Base-by-base conservation (phyloP, 176 grass and related monocot genomes). In the Cenchrus americanus region DNA sequence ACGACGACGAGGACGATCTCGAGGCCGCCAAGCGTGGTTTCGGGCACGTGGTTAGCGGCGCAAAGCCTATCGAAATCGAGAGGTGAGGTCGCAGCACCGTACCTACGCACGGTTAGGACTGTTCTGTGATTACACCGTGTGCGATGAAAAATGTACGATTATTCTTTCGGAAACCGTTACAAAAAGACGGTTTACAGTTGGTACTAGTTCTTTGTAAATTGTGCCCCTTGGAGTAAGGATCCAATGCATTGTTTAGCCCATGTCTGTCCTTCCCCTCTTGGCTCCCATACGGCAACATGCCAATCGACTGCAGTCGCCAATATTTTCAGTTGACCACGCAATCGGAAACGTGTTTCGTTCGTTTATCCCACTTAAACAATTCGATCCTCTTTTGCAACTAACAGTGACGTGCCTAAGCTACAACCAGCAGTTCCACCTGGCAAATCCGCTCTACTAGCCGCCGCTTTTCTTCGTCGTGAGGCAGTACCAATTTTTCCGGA, bases 1-100 rank as follows among this genome's bases (percentile, higher is more conserved):
- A 93, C 73, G 92, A 94, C 50, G 89, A 88, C 2, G 91, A 91
- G 27, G 70, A 73, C 47, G 70, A 73, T 1, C 14, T 94, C 34
- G 92, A 94, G 80, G 83, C 77, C 52, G 61, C 44, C 8, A 87
- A 90, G 22, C 43, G 13, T 43, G 62, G 61, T 22, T 79, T 87
- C 42, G 80, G 69, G 9, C 42, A 87, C 75, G 68, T 74, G 61
- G 80, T 62, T 32, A 66, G 68, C 52, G 67, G 51, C 58, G 44
- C 42, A 30, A 83, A 69, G 18, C 50, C 75, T 37, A 60, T 83
- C 14, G 74, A 86, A 32, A 73, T 87, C 24, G 75, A 90, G 30
- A 83, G 84, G 75, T 86, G 73, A 87, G 6, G 18, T 32, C 64
- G 68, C 24, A 24, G 42, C 42, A 71, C 68, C n/a, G 47, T 0